These are phyloP conservation scores for Anthostomella pinea DNA, from an alignment of 2,329 filamentous ascomycete species.

Conservation along the genomic window DNA sequence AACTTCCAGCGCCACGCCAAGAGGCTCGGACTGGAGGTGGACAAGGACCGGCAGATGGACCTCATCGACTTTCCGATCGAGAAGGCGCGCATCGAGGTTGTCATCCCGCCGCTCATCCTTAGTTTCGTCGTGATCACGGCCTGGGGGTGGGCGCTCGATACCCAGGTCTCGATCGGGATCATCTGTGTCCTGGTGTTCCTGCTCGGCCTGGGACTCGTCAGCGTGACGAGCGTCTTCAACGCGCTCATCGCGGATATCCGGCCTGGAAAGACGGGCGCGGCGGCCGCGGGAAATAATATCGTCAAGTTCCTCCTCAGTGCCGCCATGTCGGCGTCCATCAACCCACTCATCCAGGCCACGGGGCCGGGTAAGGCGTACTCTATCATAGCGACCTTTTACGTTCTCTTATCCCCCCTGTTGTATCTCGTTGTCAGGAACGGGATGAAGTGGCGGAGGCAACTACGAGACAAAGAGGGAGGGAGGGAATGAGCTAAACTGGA, in stretches of 20 bases:
- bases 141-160: constrained; percentile 58
- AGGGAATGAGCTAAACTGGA: no score
- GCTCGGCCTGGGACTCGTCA: constrained; percentile 54
- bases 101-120: constrained; percentile 53
- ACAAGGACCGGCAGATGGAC: constrained; percentile 52
- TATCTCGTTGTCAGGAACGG: constrained; percentile 45
- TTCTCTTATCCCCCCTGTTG: constrained; percentile 46
- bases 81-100: constrained; percentile 48
- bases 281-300: constrained; percentile 61
- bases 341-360: constrained; percentile 52
- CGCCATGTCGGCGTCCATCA: constrained; percentile 55
- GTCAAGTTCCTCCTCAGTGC: constrained; percentile 59
- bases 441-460: constrained; percentile 47
- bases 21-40: constrained; percentile 57
- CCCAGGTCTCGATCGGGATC: constrained; percentile 46
- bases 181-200: constrained; percentile 55
- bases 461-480: constrained; percentile 37
- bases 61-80: constrained; percentile 52
- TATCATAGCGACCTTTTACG: constrained; percentile 50
- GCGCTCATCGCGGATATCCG: constrained; percentile 62
- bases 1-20: constrained; percentile 67
- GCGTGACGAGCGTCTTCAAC: constrained; percentile 57
- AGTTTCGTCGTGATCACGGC: constrained; percentile 50
- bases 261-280: constrained; percentile 56
- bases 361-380: constrained; percentile 60